Evolutionary conservation across 768 basidiomycete species (phyloP).

Genomic region (Rickenella mellea): DNA sequence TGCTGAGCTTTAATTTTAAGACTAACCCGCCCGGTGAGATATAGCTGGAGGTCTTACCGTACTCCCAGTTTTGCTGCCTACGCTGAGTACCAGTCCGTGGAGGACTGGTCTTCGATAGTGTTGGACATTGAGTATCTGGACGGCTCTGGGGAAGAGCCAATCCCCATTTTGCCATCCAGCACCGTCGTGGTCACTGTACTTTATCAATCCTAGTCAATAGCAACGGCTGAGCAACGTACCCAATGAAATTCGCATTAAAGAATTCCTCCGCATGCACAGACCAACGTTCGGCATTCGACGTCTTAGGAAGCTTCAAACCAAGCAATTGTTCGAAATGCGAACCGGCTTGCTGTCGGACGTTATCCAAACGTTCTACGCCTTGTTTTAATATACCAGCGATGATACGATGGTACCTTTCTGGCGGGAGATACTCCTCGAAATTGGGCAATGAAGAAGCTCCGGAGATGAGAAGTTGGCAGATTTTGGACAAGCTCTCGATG

Average conservation of each 20-base stretch:
- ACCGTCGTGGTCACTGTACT: constrained; percentile 23
- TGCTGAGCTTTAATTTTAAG: constrained; percentile 39
- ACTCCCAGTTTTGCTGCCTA: constrained; percentile 78
- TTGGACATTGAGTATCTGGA: constrained; percentile 52
- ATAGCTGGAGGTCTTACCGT: constrained; percentile 45
- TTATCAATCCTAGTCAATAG: constrained; percentile 1
- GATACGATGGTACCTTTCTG: constrained; percentile 42
- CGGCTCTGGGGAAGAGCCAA: constrained; percentile 69
- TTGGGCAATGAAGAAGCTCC: constrained; percentile 30
- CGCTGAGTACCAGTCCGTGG: constrained; percentile 65
- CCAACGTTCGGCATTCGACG: constrained; percentile 37
- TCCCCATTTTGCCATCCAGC: constrained; percentile 59
- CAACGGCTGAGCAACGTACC: constrained; percentile 23
- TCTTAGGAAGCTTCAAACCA: constrained; percentile 31
- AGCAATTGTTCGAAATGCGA: constrained; percentile 46
- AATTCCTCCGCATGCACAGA: constrained; percentile 35
- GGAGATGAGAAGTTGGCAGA: constrained; percentile 42
- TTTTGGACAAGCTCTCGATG: constrained; percentile 51
- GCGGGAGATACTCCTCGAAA: constrained; percentile 52
- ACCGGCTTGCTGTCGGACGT: constrained; percentile 77
- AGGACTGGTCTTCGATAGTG: constrained; percentile 57
- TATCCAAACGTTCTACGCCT: constrained; percentile 84
- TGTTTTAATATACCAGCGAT: constrained; percentile 75
- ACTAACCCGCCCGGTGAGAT: constrained; percentile 10
- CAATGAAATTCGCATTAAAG: constrained; percentile 43